A percentile compares a stretch with the other conserved stretches of the same genome.
Conservation (phyloP, 2,329 filamentous ascomycete species). For the Colletotrichum tofieldiae region DNA sequence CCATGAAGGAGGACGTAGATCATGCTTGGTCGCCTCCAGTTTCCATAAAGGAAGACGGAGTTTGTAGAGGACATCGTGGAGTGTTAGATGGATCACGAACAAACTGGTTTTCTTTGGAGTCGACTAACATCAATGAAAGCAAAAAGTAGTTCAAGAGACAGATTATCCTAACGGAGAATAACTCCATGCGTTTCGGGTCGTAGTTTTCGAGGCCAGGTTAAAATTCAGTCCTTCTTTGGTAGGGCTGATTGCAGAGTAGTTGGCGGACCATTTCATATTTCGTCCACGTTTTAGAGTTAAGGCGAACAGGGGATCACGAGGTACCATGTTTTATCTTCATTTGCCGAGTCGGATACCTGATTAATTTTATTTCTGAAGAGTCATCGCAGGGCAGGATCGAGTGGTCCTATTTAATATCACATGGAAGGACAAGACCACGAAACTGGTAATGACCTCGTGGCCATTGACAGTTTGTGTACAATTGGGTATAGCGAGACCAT, state of each 20-base stretch:
- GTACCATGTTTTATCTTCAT: no score
- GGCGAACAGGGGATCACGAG: neutral
- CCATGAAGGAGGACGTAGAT: neutral
- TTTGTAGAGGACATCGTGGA: neutral
- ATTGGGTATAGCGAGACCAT: no score
- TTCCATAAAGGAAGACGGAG: neutral
- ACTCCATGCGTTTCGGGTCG: neutral
- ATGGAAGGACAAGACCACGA: no score
- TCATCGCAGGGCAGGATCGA: neutral
- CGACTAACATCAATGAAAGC: no score
- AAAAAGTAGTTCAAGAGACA: neutral
- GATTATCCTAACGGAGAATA: neutral
- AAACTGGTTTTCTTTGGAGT: neutral
- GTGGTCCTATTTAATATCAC: neutral
- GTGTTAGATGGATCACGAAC: accelerated
- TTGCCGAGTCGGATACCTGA: neutral
- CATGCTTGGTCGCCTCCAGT: neutral
- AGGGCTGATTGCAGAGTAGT: neutral
- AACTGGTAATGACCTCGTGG: no score
- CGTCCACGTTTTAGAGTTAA: neutral
- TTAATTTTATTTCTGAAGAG: neutral
- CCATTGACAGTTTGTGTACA: no score
- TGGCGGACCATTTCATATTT: neutral
- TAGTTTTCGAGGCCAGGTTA: neutral
- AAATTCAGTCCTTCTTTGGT: no score